Evolutionary conservation across 495 filamentous ascomycete genomes (phyloP).

Genomic region (Penicillium alfredii): DNA sequence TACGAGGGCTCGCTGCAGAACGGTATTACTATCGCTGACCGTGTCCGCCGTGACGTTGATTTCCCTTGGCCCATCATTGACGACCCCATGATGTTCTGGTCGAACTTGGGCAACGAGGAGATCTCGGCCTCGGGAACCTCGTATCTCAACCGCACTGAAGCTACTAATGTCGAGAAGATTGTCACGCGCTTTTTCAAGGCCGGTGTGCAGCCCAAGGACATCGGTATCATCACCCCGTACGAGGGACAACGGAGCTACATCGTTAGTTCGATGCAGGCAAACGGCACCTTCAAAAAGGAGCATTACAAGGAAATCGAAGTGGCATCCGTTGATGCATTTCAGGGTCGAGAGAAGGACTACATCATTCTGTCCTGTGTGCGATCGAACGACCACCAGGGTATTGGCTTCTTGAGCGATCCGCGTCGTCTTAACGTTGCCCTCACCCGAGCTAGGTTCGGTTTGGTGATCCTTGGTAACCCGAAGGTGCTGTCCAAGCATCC

Average conservation of each 20-base stretch:
- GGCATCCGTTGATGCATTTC: constrained; percentile 97
- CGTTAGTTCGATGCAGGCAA: constrained; percentile 97
- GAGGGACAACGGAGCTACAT: constrained; percentile 98
- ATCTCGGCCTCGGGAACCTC: constrained; percentile 97
- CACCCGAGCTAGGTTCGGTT: constrained; percentile 91
- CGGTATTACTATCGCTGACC: constrained; percentile 83
- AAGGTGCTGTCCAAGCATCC: constrained; percentile 98
- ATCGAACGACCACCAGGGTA: constrained; percentile 98
- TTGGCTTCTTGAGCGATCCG: constrained; percentile 97
- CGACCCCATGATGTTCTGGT: constrained; percentile 99
- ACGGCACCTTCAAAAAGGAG: constrained; percentile 95
- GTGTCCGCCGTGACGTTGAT: constrained; percentile 88
- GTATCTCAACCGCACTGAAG: constrained; percentile 95
- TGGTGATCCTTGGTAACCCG: constrained; percentile 95
- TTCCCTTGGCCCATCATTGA: constrained; percentile 97
- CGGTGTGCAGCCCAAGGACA: constrained; percentile 84
- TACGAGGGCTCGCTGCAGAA: constrained; percentile 98
- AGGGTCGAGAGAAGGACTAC: constrained; percentile 98
- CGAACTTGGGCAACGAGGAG: constrained; percentile 94
- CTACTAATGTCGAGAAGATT: constrained; percentile 95
- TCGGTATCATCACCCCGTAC: constrained; percentile 98
- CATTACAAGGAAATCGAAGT: constrained; percentile 99
- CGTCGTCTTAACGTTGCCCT: constrained; percentile 98
- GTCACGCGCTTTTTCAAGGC: constrained; percentile 99
- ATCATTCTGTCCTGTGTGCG: constrained; percentile 97